A percentile compares a stretch with the other conserved stretches of the same genome.
These are phyloP conservation scores for Nigrospora osmanthi DNA, from an alignment of 2,329 filamentous ascomycete species.

Conservation along the genomic window DNA sequence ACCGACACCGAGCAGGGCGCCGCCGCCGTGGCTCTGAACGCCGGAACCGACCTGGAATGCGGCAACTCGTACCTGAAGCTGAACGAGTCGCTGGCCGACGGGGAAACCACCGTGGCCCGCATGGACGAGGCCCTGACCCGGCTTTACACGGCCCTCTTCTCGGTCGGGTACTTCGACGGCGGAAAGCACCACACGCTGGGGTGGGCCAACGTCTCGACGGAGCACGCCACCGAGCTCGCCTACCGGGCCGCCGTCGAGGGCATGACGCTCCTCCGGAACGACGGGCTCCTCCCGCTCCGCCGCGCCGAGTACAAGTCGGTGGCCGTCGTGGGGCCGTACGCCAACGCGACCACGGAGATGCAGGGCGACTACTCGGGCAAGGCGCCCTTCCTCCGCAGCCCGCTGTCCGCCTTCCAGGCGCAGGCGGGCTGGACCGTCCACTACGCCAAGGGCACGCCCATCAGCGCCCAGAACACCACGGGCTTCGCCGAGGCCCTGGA, in stretches of 20 bases:
- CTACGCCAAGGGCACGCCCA: constrained; percentile 25
- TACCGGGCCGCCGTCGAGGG: constrained; percentile 15
- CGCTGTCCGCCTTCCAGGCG: constrained; percentile 16
- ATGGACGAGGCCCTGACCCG: constrained; percentile 21
- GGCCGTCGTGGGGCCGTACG: not conserved
- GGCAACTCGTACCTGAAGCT: constrained; percentile 1
- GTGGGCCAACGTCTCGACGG: constrained; percentile 10
- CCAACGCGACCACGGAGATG: constrained; percentile 1
- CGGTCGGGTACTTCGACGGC: constrained; percentile 23
- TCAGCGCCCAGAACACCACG: constrained; percentile 13
- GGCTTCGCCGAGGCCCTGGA: constrained; percentile 26
- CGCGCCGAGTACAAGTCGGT: not conserved
- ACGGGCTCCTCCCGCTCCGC: constrained; percentile 28
- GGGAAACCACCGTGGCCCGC: constrained; percentile 14
- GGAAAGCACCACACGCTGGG: constrained; percentile 4
- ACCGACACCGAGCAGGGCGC: constrained; percentile 15
- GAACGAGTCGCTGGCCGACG: constrained; percentile 13
- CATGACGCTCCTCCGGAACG: constrained; percentile 20
- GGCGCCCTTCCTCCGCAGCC: constrained; percentile 1
- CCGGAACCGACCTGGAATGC: constrained; percentile 1
- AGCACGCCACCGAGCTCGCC: constrained; percentile 13
- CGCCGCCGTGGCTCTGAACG: not conserved
- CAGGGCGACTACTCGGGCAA: constrained; percentile 1
- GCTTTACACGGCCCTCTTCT: constrained; percentile 23
- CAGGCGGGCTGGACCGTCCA: constrained; percentile 33